These are phyloP conservation scores for Rosa chinensis DNA, from an alignment of 306 rosid genomes.

Conservation along the genomic window DNA sequence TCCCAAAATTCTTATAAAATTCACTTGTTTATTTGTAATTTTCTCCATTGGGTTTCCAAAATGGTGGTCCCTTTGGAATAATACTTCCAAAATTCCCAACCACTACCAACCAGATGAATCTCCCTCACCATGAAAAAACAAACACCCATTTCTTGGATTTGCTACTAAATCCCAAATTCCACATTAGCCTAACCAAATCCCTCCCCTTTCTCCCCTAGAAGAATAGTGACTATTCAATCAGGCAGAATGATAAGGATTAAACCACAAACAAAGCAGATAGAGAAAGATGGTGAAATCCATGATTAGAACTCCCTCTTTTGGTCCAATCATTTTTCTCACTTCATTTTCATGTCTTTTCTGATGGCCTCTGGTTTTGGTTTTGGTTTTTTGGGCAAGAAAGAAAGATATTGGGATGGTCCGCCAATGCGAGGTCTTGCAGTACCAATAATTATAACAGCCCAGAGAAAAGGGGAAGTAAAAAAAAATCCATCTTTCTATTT, in stretches of 20 bases:
- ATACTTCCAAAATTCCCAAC: constrained; percentile 71
- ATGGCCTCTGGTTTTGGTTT: constrained; percentile 35
- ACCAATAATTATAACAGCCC: constrained; percentile 17
- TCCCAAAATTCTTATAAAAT: constrained; percentile 36
- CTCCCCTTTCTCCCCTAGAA: background rate
- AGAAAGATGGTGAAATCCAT: constrained; percentile 53
- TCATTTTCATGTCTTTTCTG: constrained; percentile 38
- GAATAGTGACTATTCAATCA: constrained; percentile 14
- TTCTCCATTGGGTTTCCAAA: constrained; percentile 14
- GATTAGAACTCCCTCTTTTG: constrained; percentile 38
- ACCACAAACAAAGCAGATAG: constrained; percentile 61
- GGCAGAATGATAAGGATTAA: constrained; percentile 46
- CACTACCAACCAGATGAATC: constrained; percentile 33
- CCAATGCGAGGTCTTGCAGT: constrained; percentile 27
- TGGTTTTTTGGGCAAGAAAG: constrained; percentile 19
- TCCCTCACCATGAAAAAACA: constrained; percentile 31
- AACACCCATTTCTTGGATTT: constrained; percentile 54
- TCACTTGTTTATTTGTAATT: background rate
- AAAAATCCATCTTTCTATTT: background rate
- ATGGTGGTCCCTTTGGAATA: constrained; percentile 46
- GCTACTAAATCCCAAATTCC: constrained; percentile 48
- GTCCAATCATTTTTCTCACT: constrained; percentile 53
- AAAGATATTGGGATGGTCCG: constrained; percentile 21
- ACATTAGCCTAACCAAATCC: constrained; percentile 17
- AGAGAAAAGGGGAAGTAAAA: constrained; percentile 14